A percentile compares a stretch with the other conserved stretches of the same genome.
These are phyloP conservation scores for Solanum peruvianum DNA, from an alignment of 257 asterid species.

Conservation along the genomic window DNA sequence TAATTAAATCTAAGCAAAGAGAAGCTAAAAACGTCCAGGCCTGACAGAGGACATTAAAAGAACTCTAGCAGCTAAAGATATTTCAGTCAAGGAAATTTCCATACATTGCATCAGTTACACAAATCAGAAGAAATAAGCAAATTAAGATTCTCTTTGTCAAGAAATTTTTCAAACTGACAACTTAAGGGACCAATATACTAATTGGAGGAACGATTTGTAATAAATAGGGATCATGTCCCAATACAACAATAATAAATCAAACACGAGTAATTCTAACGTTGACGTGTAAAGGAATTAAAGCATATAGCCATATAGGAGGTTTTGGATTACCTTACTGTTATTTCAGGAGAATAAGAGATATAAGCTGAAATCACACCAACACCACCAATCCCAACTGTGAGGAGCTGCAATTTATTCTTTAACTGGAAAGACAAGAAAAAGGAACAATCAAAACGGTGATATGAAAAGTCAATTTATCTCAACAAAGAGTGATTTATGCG, in stretches of 20 bases:
- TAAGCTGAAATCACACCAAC: constrained; percentile 66
- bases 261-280: neutral
- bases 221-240: neutral
- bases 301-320: neutral
- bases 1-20: neutral
- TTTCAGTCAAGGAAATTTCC: neutral
- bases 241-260: neutral
- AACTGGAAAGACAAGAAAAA: constrained; percentile 33
- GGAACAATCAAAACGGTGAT: neutral
- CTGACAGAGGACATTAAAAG: neutral
- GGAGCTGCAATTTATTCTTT: constrained; percentile 65
- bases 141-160: neutral
- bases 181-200: neutral
- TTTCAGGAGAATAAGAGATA: constrained; percentile 73
- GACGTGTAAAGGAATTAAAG: neutral
- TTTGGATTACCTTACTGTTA: constrained; percentile 51
- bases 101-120: neutral
- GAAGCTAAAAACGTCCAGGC: neutral
- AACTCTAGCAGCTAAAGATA: neutral
- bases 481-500: neutral
- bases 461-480: neutral
- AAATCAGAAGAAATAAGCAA: neutral
- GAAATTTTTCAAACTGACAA: neutral
- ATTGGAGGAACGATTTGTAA: neutral
- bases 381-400: constrained; percentile 80